phyloP scores from a whole-genome alignment of 2,329 filamentous ascomycete genomes.

The Fusarium acutatum region DNA sequence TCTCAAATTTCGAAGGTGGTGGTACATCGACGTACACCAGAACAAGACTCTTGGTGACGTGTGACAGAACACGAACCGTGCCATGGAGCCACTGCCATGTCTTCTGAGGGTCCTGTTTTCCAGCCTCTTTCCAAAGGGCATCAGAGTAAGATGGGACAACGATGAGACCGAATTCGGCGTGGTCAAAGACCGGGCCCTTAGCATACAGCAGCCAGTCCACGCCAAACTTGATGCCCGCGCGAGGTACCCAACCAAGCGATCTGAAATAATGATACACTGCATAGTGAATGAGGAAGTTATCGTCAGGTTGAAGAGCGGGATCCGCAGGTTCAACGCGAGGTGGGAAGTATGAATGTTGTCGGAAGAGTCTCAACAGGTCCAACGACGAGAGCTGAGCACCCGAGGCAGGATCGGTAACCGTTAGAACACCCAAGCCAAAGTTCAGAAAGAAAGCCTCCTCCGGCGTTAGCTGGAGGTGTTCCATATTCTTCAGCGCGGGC shows the following conservation, averaged over 20 bases:
- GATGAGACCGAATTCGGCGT: conserved; percentile 90
- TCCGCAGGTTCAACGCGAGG: conserved; percentile 52
- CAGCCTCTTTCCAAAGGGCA: conserved; percentile 72
- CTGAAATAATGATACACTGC: conserved; percentile 95
- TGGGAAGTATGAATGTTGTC: conserved; percentile 75
- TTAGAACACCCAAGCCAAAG: conserved; percentile 80
- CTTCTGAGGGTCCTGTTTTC: conserved; percentile 57
- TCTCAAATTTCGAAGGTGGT: conserved; percentile 62
- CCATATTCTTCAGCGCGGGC: conserved; percentile 59
- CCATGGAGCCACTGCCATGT: conserved; percentile 89
- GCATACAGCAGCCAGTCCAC: conserved; percentile 96
- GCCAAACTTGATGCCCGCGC: conserved; percentile 92
- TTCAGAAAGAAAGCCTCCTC: conserved; percentile 93
- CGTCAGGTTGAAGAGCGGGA: conserved; percentile 71
- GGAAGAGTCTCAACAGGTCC: conserved; percentile 72
- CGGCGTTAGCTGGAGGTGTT: conserved; percentile 89
- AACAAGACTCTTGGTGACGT: conserved; percentile 90
- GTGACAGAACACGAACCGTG: conserved; percentile 86
- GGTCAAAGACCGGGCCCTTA: conserved; percentile 90
- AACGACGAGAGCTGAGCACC: conserved; percentile 57
- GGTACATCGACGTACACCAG: conserved; percentile 93
- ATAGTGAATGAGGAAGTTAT: conserved; percentile 87
- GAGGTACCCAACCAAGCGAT: conserved; percentile 92
- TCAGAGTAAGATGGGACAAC: conserved; percentile 85
- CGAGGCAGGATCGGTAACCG: conserved; percentile 63